Conservation (phyloP, 768 basidiomycete genomes). For the Arthromyces matolae region DNA sequence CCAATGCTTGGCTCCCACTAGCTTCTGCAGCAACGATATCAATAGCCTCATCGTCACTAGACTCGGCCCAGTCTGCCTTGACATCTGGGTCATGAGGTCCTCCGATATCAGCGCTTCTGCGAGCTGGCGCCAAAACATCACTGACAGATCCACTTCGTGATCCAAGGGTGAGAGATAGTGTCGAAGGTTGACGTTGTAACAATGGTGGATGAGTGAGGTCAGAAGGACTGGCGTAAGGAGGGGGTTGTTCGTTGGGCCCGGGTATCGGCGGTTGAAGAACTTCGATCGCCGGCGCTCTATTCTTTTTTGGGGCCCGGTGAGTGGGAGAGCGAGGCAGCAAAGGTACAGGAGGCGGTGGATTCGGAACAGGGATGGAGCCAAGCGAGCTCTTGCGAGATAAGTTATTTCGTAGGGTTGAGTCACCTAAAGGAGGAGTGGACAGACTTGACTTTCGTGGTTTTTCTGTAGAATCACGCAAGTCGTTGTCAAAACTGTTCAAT, state of each 20-base stretch:
- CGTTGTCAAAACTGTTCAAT: conserved; percentile 30
- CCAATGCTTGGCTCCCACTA: conserved; percentile 76
- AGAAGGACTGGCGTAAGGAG: conserved; percentile 51
- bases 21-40: conserved; percentile 77
- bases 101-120: conserved; percentile 31
- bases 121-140: conserved; percentile 53
- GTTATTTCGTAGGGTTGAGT: conserved; percentile 29
- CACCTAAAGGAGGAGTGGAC: conserved; percentile 44
- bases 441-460: conserved; percentile 46
- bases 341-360: conserved; percentile 28
- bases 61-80: conserved; percentile 72
- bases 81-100: conserved; percentile 38
- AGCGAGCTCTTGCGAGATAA: conserved; percentile 41
- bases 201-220: conserved; percentile 30
- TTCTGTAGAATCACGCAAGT: conserved; percentile 40
- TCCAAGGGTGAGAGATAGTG: conserved; percentile 39
- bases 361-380: conserved; percentile 23
- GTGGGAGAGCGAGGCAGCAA: conserved; percentile 44
- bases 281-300: conserved; percentile 28
- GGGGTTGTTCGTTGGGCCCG: conserved; percentile 54
- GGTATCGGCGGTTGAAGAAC: conserved; percentile 23
- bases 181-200: conserved; percentile 39
- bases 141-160: conserved; percentile 54
- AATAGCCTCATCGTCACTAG: conserved; percentile 86
- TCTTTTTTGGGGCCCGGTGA: conserved; percentile 30